Evolutionary conservation across 2,329 filamentous ascomycete genomes (phyloP), one percentile per base, ranked within the genome.

Genomic region (Aspergillus jensenii): DNA sequence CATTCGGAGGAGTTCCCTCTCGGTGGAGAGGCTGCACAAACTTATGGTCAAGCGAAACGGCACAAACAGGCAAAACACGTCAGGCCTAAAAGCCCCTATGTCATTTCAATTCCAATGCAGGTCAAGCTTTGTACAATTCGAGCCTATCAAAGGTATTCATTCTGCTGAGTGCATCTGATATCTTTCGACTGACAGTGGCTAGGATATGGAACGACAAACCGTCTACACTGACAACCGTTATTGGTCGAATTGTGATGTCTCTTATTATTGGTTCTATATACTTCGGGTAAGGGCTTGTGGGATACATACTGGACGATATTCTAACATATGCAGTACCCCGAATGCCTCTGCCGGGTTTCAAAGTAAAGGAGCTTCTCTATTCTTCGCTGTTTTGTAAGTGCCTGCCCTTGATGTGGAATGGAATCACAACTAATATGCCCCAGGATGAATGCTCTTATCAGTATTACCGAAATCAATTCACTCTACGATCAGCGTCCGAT

Each of bases 401-500:
- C 4, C 15, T 12, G 6, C 23, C 12, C 4, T 8, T 8, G 8
- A 37, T 17, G 43, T n/a, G 9, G 6, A n/a, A 8, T 27, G 4
- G 23, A 19, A 27, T 8, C 8, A 40, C 17, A 14, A 23, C 46
- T 50, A 3, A 37, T 35, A n/a, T 44, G 48, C 46, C 35, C 17
- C 39, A 70, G 65, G 21, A 68, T 73, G 63, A 88, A 89, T 67
- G 78, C 81, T 49, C 75, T 90, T 3, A 72, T 89, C 5, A 82
- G 85, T 52, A 84, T 90, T 73, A 83, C 86, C 0, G 88, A 88
- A 81, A 96, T 96, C 71, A 80, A 96, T 33, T 92, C 90, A 0
- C 84, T 96, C 12, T 97, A 96, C 71, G 86, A 90, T 12, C 92
- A 96, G 84, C 88, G 93, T 37, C 90, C 91, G 3, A 96, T 97